A percentile compares a stretch with the other conserved stretches of the same genome.
These are phyloP conservation scores for Penicillium manginii DNA, from an alignment of 495 filamentous ascomycete species.

Conservation along the genomic window DNA sequence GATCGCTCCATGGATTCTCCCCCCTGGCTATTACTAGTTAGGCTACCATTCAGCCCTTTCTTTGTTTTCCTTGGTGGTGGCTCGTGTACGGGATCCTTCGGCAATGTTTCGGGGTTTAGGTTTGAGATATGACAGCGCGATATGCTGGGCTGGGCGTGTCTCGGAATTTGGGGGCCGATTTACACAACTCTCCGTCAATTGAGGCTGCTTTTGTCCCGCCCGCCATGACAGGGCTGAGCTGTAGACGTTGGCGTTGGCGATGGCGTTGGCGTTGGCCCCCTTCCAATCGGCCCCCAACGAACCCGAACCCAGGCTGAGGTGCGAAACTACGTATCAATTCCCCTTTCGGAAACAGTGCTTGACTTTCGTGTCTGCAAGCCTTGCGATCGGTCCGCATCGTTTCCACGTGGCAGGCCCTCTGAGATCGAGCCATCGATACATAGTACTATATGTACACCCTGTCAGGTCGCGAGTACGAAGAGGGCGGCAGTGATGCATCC, in stretches of 20 bases:
- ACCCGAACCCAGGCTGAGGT: not conserved
- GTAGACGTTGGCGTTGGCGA: too few species aligned
- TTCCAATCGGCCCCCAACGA: not conserved
- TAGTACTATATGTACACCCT: not conserved
- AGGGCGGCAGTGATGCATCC: slow-evolving; percentile 3
- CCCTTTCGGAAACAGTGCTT: not conserved
- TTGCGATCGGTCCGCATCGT: not conserved
- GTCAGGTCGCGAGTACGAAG: not conserved
- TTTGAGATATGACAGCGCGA: slow-evolving; percentile 2
- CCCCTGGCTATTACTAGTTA: not conserved
- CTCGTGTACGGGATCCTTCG: not conserved
- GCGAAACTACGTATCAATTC: not conserved
- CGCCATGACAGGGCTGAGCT: slow-evolving; percentile 10
- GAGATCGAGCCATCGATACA: not conserved
- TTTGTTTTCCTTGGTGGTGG: not conserved
- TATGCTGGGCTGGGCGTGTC: slow-evolving; percentile 6
- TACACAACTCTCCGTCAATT: not conserved
- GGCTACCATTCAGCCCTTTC: too few species aligned
- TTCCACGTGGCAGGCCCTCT: not conserved
- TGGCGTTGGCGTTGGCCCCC: not conserved
- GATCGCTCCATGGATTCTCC: not conserved
- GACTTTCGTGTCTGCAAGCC: not conserved
- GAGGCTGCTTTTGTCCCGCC: not conserved
- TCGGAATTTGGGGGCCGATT: slow-evolving; percentile 20
- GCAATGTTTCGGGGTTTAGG: slow-evolving; percentile 1